Conservation (phyloP, 768 basidiomycete species). For the Tricholoma hemisulphureum region DNA sequence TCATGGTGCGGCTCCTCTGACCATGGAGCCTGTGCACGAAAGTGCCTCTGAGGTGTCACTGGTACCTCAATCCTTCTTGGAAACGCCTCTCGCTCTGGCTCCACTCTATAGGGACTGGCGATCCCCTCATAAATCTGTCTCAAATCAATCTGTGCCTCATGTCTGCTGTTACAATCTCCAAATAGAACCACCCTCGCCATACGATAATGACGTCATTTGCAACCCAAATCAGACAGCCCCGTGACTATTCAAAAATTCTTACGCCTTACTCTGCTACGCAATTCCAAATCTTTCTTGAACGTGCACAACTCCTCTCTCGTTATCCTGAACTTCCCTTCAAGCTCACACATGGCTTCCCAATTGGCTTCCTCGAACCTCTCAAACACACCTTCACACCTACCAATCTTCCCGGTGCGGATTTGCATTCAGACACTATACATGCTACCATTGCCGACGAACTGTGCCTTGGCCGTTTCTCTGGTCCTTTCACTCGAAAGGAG, state of each 20-base stretch:
- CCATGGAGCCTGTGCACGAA: no score
- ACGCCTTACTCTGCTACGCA: slow-evolving; percentile 5
- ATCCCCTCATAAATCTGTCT: background rate
- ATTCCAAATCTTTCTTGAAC: no score
- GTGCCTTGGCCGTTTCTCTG: no score
- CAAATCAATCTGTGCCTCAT: slow-evolving; percentile 10
- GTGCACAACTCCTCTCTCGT: background rate
- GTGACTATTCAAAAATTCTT: slow-evolving; percentile 2
- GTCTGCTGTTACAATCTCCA: no score
- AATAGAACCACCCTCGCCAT: slow-evolving; percentile 3
- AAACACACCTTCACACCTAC: background rate
- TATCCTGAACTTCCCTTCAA: background rate
- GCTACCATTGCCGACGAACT: slow-evolving; percentile 6
- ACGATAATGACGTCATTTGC: slow-evolving; percentile 4
- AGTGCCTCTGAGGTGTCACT: no score
- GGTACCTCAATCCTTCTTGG: no score
- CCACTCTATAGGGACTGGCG: no score
- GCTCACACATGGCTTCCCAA: slow-evolving; percentile 1
- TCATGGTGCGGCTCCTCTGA: no score
- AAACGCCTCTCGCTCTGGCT: no score
- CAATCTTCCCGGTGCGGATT: no score
- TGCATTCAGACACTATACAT: slow-evolving; percentile 2
- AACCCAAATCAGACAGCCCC: no score
- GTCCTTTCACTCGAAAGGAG: no score
- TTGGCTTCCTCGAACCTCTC: slow-evolving; percentile 1